Evolutionary conservation across 768 basidiomycete species (phyloP), one percentile per base, ranked within the genome.

Genomic region (Rhizopogon roseolus): DNA sequence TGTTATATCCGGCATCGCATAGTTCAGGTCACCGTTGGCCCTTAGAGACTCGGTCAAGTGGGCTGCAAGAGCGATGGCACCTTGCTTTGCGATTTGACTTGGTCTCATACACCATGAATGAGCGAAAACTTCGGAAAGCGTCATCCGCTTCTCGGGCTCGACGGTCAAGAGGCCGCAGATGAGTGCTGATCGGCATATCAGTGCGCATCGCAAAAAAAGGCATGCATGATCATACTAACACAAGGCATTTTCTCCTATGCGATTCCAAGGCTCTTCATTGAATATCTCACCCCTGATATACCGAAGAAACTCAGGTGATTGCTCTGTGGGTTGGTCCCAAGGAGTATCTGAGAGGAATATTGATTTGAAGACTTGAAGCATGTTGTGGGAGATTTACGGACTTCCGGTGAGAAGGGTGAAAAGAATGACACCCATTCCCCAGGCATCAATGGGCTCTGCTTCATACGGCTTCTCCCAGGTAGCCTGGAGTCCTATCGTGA

Each of bases 391-490:
- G 27, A 66, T 56, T 39, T 5, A 76, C 86, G 36, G 65, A 96
- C 96, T 98, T 44, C 97, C 97, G 7, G 80, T 86, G 0, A 98
- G 75, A 43, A 99, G 73, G 0, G 96, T 90, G 66, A 90, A 98
- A 1, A 99, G 73, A 43, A 99, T 96, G 27, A 98, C 90, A 1
- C 97, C 97, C 40, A 91, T 81, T 0, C 93, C 93, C 97, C 97
- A 99, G 8, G 92, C 84, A 66, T 99, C 97, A 22, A 98, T 81
- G 0, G 97, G 94, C 54, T 97, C 93, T 2, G 94, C 97, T 13
- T 83, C 68, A 69, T 98, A 99, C 0, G 90, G 80, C 9, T 66
- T 73, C 4, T 82, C 75, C 4, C 72, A 73, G 36, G 84, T 85
- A 32, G 96, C 68, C 93, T 95, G 53, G 3, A 6, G 17, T 36